phyloP scores from a whole-genome alignment of 768 basidiomycete genomes.

The Hemileccinum rubropunctum region DNA sequence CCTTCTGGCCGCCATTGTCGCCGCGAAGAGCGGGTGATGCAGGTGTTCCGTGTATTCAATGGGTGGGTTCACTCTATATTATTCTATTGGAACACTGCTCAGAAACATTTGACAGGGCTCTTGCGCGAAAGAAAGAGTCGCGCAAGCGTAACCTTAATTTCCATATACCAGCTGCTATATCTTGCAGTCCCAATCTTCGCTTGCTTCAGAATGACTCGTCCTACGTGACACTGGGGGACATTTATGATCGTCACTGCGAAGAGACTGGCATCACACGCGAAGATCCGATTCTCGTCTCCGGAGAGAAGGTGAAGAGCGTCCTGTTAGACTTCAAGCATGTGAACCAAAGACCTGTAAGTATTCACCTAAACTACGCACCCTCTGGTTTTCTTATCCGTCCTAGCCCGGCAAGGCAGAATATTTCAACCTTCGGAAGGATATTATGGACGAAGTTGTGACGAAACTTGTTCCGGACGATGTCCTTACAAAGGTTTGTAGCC shows the following conservation, averaged over 20 bases:
- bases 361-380: not conserved
- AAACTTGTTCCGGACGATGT: conserved; percentile 92
- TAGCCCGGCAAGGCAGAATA: conserved; percentile 66
- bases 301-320: conserved; percentile 78
- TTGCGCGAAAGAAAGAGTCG: conserved; percentile 86
- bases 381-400: not conserved
- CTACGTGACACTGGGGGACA: conserved; percentile 86
- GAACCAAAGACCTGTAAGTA: conserved; percentile 39
- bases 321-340: conserved; percentile 56
- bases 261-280: conserved; percentile 74
- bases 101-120: conserved; percentile 49
- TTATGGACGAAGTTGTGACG: conserved; percentile 80
- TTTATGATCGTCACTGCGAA: conserved; percentile 89
- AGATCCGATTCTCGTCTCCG: conserved; percentile 81
- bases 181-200: conserved; percentile 78
- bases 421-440: conserved; percentile 72
- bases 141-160: conserved; percentile 89
- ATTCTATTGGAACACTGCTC: conserved; percentile 1
- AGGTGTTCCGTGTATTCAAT: conserved; percentile 93
- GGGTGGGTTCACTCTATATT: conserved; percentile 47
- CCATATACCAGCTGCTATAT: conserved; percentile 86
- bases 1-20: conserved; percentile 83
- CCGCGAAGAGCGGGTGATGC: conserved; percentile 89
- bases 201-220: conserved; percentile 91
- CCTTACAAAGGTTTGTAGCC: conserved; percentile 62